Base-by-base conservation (phyloP, 306 rosid species). In the Medicago ruthenica region DNA sequence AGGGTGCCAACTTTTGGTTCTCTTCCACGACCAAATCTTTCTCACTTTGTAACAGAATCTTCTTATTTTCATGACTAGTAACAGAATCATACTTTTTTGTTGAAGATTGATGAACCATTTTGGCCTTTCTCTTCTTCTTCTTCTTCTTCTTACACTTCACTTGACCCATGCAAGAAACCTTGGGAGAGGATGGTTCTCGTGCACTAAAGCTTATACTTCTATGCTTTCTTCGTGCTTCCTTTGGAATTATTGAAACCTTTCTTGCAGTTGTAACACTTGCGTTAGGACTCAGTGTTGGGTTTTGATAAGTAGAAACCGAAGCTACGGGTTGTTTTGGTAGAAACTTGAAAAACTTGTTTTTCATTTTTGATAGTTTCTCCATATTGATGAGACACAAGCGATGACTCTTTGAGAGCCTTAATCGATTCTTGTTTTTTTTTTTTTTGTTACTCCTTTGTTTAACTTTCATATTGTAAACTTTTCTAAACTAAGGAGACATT, bases 131-230 rank as follows among this genome's bases (percentile, higher is more conserved):
- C 59, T 58, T 79, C 58, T 72, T 24, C 3, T 24, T 24, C 3
- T 24, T 24, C 3, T 24, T 79, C 58, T 72, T 75, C 53, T 61
- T 79, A 57, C 53, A 41, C n/a, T 75, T 9, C 39, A 88, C 86
- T 24, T 83, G 73, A 5, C 88, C 86, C 55, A 83, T 73, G 64
- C 87, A 88, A 5, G 91, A 81, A 11, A 88, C 89, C 73, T 85
- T 79, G 3, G 86, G 89, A 4, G 89, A 88, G 0, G 76, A 4
- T 6, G 89, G 89, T 15, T 88, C 88, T 39, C 27, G 14, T 24
- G 75, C 34, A 36, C 82, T 73, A 14, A 85, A 76, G 16, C 83
- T 76, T 39, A 45, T 73, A 54, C 10, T 59, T 60, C 42, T 59
- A 3, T 45, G 48, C 67, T 59, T 81, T 60, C 80, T 81, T 78